Percentiles rank a stretch among this genome's conserved stretches.
These are phyloP conservation scores for Lactifluus echinatus DNA, from an alignment of 768 basidiomycete species.

Conservation along the genomic window DNA sequence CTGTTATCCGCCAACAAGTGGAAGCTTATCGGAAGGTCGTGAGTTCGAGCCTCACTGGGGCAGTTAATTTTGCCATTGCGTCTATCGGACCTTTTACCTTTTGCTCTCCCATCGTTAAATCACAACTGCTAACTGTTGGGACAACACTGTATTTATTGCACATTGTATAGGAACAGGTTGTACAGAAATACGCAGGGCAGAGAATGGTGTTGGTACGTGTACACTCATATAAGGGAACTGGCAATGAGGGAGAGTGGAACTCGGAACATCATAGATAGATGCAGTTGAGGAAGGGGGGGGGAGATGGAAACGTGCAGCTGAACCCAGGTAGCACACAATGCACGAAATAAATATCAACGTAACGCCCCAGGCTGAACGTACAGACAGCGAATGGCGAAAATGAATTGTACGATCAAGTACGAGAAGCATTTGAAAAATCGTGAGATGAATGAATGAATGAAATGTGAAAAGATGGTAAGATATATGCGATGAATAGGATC, in stretches of 20 bases:
- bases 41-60: conserved; percentile 63
- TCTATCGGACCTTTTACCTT: background rate
- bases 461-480: conserved; percentile 17
- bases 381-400: conserved; percentile 6
- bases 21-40: conserved; percentile 49
- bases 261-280: conserved; percentile 15
- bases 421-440: conserved; percentile 5
- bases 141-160: conserved; percentile 18
- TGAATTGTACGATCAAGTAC: conserved; percentile 14
- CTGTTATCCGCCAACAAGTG: conserved; percentile 38
- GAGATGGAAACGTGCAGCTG: conserved; percentile 3
- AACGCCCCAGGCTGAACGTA: background rate
- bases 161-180: conserved; percentile 14
- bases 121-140: too few relatives aligned
- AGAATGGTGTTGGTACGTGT: conserved; percentile 11
- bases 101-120: too few relatives aligned
- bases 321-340: conserved; percentile 3
- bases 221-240: conserved; percentile 11
- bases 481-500: conserved; percentile 17
- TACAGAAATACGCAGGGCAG: conserved; percentile 12
- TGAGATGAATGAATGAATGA: conserved; percentile 15
- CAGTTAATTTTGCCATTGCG: conserved; percentile 26
- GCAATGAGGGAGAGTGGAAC: background rate
- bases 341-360: conserved; percentile 10
- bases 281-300: conserved; percentile 5